These are phyloP conservation scores for Neonectria faginata DNA, from an alignment of 2,329 filamentous ascomycete genomes.

Conservation along the genomic window DNA sequence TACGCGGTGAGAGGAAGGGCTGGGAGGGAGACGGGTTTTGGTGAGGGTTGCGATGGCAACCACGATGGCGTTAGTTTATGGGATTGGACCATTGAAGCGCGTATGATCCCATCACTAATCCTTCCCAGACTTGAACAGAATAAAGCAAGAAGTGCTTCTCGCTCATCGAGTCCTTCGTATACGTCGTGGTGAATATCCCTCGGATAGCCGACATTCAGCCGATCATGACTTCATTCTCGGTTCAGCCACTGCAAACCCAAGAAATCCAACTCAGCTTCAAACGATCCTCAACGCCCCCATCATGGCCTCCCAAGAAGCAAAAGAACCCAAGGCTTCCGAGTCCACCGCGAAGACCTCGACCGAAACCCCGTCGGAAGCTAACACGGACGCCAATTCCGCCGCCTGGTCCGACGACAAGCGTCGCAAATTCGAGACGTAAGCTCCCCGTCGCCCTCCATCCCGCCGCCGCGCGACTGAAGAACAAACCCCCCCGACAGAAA, in stretches of 20 bases:
- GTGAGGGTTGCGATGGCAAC: conserved; percentile 15
- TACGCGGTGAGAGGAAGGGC: conserved; percentile 13
- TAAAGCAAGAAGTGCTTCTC: background rate
- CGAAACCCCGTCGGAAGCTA: background rate
- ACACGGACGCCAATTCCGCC: conserved; percentile 37
- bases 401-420: conserved; percentile 71
- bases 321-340: conserved; percentile 28
- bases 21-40: conserved; percentile 43
- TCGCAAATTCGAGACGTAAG: conserved; percentile 73
- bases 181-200: background rate
- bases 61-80: background rate
- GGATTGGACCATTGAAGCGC: background rate
- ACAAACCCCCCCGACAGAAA: conserved; percentile 68
- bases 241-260: background rate
- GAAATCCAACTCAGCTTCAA: conserved; percentile 4
- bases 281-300: background rate
- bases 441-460: conserved; percentile 14
- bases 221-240: conserved; percentile 34
- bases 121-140: conserved; percentile 26
- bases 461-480: conserved; percentile 22
- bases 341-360: background rate
- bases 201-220: conserved; percentile 32
- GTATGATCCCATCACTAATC: background rate
- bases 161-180: background rate
- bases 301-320: conserved; percentile 34